Percentiles rank a stretch among this genome's conserved stretches.
phyloP scores from a whole-genome alignment of 805 yeast genomes.

The Saturnispora diversa region DNA sequence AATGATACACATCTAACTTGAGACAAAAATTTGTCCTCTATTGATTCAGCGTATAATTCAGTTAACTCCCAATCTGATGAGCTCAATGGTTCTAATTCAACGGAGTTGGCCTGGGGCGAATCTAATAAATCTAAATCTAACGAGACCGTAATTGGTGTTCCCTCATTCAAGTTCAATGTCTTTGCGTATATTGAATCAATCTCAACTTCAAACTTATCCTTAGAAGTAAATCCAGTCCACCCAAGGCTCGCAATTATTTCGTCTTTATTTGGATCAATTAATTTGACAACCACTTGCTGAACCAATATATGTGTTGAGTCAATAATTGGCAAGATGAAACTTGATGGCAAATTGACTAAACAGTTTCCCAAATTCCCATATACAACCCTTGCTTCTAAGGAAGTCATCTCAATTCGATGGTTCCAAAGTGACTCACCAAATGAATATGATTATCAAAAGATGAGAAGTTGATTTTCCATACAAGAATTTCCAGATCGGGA shows the following conservation, averaged over 20 bases:
- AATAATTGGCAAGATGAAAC: slow-evolving; percentile 30
- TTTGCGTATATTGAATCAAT: slow-evolving; percentile 63
- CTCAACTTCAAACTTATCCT: slow-evolving; percentile 33
- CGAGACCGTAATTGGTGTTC: slow-evolving; percentile 33
- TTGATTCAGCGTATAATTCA: slow-evolving; percentile 67
- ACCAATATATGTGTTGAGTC: slow-evolving; percentile 31
- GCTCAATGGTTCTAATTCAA: slow-evolving; percentile 71
- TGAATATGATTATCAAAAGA: no score
- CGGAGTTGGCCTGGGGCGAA: slow-evolving; percentile 32
- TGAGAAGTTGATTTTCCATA: no score
- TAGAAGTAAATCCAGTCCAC: slow-evolving; percentile 27
- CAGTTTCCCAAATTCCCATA: slow-evolving; percentile 26
- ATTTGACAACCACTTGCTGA: slow-evolving; percentile 33
- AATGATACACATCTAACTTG: slow-evolving; percentile 71
- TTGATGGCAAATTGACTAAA: slow-evolving; percentile 32
- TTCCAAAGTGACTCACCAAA: no score
- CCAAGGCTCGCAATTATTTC: slow-evolving; percentile 21
- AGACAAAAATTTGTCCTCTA: slow-evolving; percentile 66
- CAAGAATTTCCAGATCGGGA: not conserved
- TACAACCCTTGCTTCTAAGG: slow-evolving; percentile 18
- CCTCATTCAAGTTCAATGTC: slow-evolving; percentile 39
- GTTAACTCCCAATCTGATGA: slow-evolving; percentile 86
- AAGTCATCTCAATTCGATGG: slow-evolving; percentile 4
- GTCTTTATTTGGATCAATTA: slow-evolving; percentile 17
- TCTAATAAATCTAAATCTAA: slow-evolving; percentile 38